Conservation (phyloP, 306 rosid genomes). For the Echinosophora koreensis region DNA sequence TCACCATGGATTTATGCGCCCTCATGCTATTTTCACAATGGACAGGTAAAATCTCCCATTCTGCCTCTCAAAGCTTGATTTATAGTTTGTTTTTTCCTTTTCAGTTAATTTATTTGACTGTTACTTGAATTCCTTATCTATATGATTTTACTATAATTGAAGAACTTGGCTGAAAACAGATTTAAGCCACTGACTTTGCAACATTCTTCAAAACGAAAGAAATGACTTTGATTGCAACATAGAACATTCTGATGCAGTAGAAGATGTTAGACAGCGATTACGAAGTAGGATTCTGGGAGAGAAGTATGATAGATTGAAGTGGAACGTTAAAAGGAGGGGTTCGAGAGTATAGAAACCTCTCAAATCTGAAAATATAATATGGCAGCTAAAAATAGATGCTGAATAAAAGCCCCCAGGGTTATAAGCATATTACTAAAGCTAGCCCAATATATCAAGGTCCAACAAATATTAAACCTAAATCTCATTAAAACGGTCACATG, state of each 20-base stretch:
- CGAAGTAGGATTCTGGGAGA: background rate
- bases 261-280: background rate
- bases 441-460: too few species aligned
- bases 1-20: conserved; percentile 63
- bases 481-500: too few species aligned
- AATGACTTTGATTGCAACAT: background rate
- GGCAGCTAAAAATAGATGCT: too few species aligned
- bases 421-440: too few species aligned
- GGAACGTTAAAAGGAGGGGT: background rate
- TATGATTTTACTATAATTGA: background rate
- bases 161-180: conserved; percentile 6
- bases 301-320: background rate
- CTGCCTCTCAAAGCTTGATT: background rate
- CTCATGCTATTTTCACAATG: conserved; percentile 59
- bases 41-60: conserved; percentile 61
- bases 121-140: conserved; percentile 14
- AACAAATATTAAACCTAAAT: too few species aligned
- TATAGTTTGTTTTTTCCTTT: background rate
- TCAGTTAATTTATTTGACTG: conserved; percentile 5
- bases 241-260: background rate
- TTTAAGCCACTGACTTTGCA: background rate
- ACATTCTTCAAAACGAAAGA: too few species aligned
- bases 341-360: too few species aligned
- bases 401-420: too few species aligned
- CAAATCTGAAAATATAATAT: too few species aligned